phyloP scores from a whole-genome alignment of 352 stramenopile species.

The Globisporangium yorkense region DNA sequence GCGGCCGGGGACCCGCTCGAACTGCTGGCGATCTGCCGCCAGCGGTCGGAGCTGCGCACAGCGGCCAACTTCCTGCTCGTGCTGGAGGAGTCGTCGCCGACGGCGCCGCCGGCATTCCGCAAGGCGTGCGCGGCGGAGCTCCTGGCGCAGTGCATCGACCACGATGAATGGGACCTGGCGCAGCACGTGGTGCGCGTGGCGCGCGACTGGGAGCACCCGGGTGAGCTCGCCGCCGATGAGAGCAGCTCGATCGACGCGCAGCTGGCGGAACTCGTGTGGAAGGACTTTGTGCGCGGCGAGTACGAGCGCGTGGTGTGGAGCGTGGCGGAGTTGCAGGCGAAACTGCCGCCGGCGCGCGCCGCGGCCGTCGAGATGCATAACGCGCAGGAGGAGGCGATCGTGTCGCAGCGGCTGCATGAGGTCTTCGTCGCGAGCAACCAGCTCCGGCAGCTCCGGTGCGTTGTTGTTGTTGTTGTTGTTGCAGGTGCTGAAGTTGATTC shows the following conservation, averaged over 20 bases:
- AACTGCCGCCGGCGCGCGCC: conserved; percentile 29
- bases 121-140: conserved; percentile 59
- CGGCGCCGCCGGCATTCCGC: conserved; percentile 24
- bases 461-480: not conserved
- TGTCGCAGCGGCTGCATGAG: conserved; percentile 27
- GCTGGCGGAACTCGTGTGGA: conserved; percentile 39
- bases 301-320: conserved; percentile 65
- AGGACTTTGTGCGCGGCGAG: conserved; percentile 50
- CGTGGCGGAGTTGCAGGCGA: conserved; percentile 56
- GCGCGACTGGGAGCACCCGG: conserved; percentile 61
- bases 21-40: conserved; percentile 51
- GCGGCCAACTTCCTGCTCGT: conserved; percentile 82
- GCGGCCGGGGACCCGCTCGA: conserved; percentile 59
- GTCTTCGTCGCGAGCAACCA: conserved; percentile 42
- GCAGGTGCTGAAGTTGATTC: not conserved
- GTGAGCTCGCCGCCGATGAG: conserved; percentile 9
- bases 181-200: conserved; percentile 77
- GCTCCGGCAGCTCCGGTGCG: conserved; percentile 33
- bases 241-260: conserved; percentile 50
- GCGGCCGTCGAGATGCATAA: conserved; percentile 19
- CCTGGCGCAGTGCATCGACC: conserved; percentile 62
- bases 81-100: conserved; percentile 55
- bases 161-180: conserved; percentile 68
- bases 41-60: conserved; percentile 65
- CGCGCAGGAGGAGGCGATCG: conserved; percentile 17